Evolutionary conservation across 1,284 basidiomycete genomes (phyloP).

Genomic region (Ganoderma meredithae): DNA sequence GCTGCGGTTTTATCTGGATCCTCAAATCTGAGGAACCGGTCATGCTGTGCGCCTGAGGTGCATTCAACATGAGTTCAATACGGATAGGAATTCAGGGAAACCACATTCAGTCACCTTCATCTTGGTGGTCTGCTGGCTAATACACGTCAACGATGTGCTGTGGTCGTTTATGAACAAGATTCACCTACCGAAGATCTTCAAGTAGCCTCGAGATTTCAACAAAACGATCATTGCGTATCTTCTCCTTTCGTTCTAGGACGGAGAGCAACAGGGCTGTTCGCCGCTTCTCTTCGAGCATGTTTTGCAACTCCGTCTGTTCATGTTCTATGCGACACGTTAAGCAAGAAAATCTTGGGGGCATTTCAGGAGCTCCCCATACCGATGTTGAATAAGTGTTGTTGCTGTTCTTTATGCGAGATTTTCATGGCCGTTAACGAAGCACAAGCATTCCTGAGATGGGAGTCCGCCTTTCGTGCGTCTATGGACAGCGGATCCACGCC

Average conservation of each 20-base stretch:
- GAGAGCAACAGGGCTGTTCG: slow-evolving; percentile 20
- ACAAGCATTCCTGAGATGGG: slow-evolving; percentile 21
- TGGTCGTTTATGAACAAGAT: background rate
- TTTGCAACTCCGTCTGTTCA: slow-evolving; percentile 19
- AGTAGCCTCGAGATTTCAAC: slow-evolving; percentile 21
- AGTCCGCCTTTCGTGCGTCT: slow-evolving; percentile 16
- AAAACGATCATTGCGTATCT: slow-evolving; percentile 24
- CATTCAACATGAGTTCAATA: background rate
- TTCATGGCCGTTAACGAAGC: slow-evolving; percentile 14
- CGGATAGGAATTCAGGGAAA: background rate
- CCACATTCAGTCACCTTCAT: background rate
- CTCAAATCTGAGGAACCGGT: background rate
- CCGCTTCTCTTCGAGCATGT: slow-evolving; percentile 22
- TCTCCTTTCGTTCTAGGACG: slow-evolving; percentile 31
- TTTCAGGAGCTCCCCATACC: background rate
- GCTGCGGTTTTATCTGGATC: background rate
- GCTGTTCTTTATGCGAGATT: slow-evolving; percentile 10
- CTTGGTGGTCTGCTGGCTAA: background rate
- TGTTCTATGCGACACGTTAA: slow-evolving; percentile 16
- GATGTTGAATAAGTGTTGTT: background rate
- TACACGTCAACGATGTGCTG: background rate
- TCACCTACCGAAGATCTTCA: slow-evolving; percentile 21
- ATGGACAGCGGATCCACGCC: slow-evolving; percentile 19
- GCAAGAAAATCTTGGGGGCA: too few relatives aligned
- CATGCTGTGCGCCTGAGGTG: background rate